Evolutionary conservation across 2,329 filamentous ascomycete genomes (phyloP).

Genomic region (Alternaria longipes): DNA sequence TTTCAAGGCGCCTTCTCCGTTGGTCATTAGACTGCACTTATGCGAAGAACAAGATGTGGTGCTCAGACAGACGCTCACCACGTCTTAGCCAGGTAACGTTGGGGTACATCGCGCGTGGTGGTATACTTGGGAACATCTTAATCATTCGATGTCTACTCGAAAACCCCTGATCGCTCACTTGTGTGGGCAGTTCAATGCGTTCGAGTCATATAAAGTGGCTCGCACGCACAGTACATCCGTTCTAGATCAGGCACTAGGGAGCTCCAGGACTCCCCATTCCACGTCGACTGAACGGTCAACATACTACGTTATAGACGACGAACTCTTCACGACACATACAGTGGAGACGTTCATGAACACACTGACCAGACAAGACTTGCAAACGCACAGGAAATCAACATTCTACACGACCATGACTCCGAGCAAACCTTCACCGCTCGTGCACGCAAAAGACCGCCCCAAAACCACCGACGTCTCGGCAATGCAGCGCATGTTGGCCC

Average conservation of each 20-base stretch:
- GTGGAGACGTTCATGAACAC: neutral
- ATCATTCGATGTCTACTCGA: neutral
- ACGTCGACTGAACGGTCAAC: neutral
- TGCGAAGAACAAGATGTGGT: neutral
- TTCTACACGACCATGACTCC: neutral
- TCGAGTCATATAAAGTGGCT: neutral
- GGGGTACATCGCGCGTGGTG: neutral
- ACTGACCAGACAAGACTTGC: neutral
- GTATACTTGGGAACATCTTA: neutral
- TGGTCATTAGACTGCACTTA: neutral
- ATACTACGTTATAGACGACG: neutral
- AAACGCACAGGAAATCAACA: neutral
- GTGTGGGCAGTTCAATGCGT: neutral
- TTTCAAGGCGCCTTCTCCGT: neutral
- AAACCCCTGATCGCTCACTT: neutral
- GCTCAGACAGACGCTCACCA: neutral
- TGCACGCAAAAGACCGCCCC: neutral
- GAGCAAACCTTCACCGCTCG: neutral
- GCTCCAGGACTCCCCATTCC: neutral
- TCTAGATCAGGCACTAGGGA: neutral
- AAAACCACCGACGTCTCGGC: neutral
- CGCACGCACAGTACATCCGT: neutral
- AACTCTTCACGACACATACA: neutral
- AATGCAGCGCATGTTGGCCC: neutral
- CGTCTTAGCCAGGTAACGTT: neutral